Percentiles rank a stretch among this genome's conserved stretches.
Conservation (phyloP, 257 asterid genomes). For the Jasminum sambac region DNA sequence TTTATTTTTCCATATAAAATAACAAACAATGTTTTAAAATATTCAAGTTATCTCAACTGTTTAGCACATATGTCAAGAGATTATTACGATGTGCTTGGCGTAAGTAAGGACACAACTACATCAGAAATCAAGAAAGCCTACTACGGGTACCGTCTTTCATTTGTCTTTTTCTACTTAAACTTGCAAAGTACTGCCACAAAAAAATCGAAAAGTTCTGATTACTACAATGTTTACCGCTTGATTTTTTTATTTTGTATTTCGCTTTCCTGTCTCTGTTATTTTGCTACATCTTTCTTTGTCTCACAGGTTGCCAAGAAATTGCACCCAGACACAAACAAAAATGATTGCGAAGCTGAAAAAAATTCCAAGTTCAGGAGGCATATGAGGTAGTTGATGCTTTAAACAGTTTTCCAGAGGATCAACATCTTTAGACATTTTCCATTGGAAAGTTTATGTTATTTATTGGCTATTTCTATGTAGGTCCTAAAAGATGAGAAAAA, state of each 20-base stretch:
- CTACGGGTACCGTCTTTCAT: slow-evolving; percentile 61
- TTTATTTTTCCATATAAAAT: background rate
- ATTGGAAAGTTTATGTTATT: background rate
- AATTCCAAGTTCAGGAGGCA: slow-evolving; percentile 83
- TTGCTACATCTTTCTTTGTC: slow-evolving; percentile 24
- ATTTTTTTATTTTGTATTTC: too few species aligned
- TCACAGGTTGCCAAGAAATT: slow-evolving; percentile 77
- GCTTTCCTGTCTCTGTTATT: background rate
- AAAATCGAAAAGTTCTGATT: too few species aligned
- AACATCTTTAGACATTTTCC: background rate
- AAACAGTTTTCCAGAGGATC: slow-evolving; percentile 7
- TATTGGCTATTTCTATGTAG: slow-evolving; percentile 27
- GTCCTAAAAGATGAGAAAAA: slow-evolving; percentile 50
- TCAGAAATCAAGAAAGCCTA: slow-evolving; percentile 90
- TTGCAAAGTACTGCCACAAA: background rate
- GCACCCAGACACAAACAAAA: slow-evolving; percentile 90
- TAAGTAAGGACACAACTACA: slow-evolving; percentile 67
- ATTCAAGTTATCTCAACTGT: slow-evolving; percentile 15
- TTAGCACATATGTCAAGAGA: slow-evolving; percentile 66
- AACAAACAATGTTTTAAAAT: background rate
- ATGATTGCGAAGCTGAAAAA: slow-evolving; percentile 74
- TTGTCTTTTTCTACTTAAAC: slow-evolving; percentile 10
- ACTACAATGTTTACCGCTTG: background rate
- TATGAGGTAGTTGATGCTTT: slow-evolving; percentile 54
- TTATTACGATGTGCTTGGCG: slow-evolving; percentile 79